Base-by-base conservation (phyloP, 2,329 filamentous ascomycete genomes). In the Akanthomyces muscarius region DNA sequence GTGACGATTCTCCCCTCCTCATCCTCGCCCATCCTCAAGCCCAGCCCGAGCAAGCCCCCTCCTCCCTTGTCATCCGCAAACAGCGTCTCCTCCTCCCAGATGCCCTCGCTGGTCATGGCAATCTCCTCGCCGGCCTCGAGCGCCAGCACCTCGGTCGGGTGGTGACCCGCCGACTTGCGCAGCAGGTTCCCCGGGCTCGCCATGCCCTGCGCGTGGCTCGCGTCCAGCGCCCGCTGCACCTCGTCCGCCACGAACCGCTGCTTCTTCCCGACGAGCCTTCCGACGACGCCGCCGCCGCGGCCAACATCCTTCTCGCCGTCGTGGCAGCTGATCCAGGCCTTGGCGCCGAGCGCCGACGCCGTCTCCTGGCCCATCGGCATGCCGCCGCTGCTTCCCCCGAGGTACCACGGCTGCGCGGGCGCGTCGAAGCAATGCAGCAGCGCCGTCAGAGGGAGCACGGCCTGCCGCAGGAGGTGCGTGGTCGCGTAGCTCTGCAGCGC, bases 351-450 rank as follows among this genome's bases (percentile, higher is more conserved):
- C 23, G 77, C 78, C 44, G 77, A 73, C 2, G 85, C 85, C 30
- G 86, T 83, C 63, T 85, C 80, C 30, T 82, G 71, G 0, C 87
- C 87, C 13, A 81, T 79, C 0, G 85, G 83, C 11, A 81, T 80
- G 0, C 86, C 86, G 2, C 16, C 7, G 25, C 81, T 82, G 58
- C 86, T 81, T 2, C 78, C 76, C 28, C 81, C 82, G 58, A 85
- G 86, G 2, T 88, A 72, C 73, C 83, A 87, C 0, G 84, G 83
- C 51, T 84, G 86, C 23, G 78, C 74, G 30, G 87, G 80, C 10
- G 75, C 76, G 68, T 88, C 84, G 73, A 89, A 86, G 60, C 83
- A 84, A 71, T 90, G 87, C 18, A 90, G 77, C 5, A 90, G 81
- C 0, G 83, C 82, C 0, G 85, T 88, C 21, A 90, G 75, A 0